Evolutionary conservation across 164 flowering plant species (phyloP).

Genomic region (Kingdonia uniflora): DNA sequence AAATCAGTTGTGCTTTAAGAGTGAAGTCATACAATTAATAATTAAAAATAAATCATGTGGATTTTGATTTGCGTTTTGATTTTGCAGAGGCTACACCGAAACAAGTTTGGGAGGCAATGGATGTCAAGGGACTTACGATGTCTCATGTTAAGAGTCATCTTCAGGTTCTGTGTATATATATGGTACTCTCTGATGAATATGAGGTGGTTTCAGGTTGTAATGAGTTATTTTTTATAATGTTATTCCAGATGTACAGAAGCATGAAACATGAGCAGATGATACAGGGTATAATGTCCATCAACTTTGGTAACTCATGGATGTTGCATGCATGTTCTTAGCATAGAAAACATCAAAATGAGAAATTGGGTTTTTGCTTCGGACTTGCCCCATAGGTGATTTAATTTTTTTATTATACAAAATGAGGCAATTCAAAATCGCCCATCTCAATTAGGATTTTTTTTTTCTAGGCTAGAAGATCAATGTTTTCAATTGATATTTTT

Average conservation of each 20-base stretch:
- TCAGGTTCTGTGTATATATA: too few species aligned
- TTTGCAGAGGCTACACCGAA: conserved; percentile 33
- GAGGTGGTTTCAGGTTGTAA: neutral
- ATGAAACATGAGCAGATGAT: conserved; percentile 15
- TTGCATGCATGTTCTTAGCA: neutral
- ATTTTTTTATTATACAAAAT: too few species aligned
- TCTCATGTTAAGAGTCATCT: conserved; percentile 37
- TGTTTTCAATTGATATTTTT: too few species aligned
- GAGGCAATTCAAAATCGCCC: too few species aligned
- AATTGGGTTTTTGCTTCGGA: too few species aligned
- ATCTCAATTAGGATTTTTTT: too few species aligned
- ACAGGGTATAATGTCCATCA: conserved; percentile 6
- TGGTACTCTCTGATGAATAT: too few species aligned
- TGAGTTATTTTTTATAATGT: neutral
- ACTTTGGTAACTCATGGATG: neutral
- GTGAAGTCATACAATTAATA: neutral
- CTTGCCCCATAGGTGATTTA: too few species aligned
- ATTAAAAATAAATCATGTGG: too few species aligned
- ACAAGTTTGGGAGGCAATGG: too few species aligned
- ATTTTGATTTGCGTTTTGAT: neutral
- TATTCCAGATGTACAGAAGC: conserved; percentile 15
- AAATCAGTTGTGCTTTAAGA: neutral
- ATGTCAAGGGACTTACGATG: conserved; percentile 24
- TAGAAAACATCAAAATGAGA: too few species aligned
- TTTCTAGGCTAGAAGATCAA: too few species aligned